Conservation (phyloP, 208 protist species). For the Novymonas esmeraldas region DNA sequence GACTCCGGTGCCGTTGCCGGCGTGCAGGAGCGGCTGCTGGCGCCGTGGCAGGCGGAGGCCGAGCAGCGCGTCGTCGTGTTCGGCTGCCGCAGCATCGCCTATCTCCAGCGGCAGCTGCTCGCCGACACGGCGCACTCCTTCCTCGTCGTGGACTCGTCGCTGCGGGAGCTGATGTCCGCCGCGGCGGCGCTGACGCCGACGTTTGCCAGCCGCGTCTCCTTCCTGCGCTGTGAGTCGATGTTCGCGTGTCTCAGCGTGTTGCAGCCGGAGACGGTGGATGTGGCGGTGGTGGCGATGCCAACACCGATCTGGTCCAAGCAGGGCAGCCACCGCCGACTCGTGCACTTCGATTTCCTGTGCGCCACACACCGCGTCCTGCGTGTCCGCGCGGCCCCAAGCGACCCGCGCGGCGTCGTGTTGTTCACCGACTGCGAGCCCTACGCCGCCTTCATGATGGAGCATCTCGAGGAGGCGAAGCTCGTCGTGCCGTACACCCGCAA, state of each 20-base stretch:
- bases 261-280: slow-evolving; percentile 39
- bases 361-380: slow-evolving; percentile 50
- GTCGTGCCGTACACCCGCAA: slow-evolving; percentile 87
- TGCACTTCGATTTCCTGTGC: slow-evolving; percentile 72
- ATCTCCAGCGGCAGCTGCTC: slow-evolving; percentile 57
- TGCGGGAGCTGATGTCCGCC: slow-evolving; percentile 50
- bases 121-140: slow-evolving; percentile 36
- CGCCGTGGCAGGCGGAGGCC: slow-evolving; percentile 29
- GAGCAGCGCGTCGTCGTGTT: slow-evolving; percentile 51
- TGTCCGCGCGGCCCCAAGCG: slow-evolving; percentile 30
- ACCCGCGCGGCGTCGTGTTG: slow-evolving; percentile 72
- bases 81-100: slow-evolving; percentile 58
- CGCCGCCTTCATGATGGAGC: slow-evolving; percentile 84
- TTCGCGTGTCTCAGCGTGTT: slow-evolving; percentile 67
- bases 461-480: slow-evolving; percentile 78
- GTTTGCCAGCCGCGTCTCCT: slow-evolving; percentile 42
- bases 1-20: slow-evolving; percentile 13
- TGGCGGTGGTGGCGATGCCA: slow-evolving; percentile 78
- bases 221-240: slow-evolving; percentile 79
- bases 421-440: slow-evolving; percentile 82
- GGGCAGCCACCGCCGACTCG: slow-evolving; percentile 71
- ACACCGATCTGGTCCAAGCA: slow-evolving; percentile 64
- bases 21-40: slow-evolving; percentile 21
- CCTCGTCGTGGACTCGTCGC: slow-evolving; percentile 65
- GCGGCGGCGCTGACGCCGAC: slow-evolving; percentile 22